Evolutionary conservation across 371 early-diverging fungal genomes (phyloP).

Genomic region (Globomyces sp.): DNA sequence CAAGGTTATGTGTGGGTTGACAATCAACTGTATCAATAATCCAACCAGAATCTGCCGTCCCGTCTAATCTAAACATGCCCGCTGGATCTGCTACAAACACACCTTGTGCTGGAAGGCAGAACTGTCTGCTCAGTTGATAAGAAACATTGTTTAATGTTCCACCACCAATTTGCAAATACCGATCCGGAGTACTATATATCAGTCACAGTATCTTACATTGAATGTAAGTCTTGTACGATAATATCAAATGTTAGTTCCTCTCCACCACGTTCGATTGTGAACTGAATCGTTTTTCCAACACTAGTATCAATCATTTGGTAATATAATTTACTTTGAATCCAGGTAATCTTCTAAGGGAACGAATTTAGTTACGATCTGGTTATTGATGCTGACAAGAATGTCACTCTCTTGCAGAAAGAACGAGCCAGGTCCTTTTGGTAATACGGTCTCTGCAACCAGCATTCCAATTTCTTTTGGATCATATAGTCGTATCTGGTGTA

Average conservation of each 20-base stretch:
- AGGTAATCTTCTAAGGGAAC: constrained; percentile 72
- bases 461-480: constrained; percentile 84
- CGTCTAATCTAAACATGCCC: constrained; percentile 77
- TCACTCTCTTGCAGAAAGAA: constrained; percentile 81
- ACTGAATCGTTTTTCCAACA: constrained; percentile 56
- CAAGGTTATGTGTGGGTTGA: constrained; percentile 67
- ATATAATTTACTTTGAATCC: constrained; percentile 53
- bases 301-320: constrained; percentile 10
- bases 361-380: constrained; percentile 76
- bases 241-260: constrained; percentile 55
- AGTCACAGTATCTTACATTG: neutral
- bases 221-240: constrained; percentile 72
- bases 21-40: constrained; percentile 66
- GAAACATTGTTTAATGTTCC: constrained; percentile 77
- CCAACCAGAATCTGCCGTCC: constrained; percentile 72
- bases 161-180: constrained; percentile 81
- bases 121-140: constrained; percentile 81
- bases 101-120: constrained; percentile 68
- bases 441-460: constrained; percentile 76
- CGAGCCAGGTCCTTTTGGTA: constrained; percentile 81
- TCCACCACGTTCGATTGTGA: constrained; percentile 72
- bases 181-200: constrained; percentile 38
- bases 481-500: constrained; percentile 50
- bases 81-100: constrained; percentile 71
- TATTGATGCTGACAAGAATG: constrained; percentile 78